Evolutionary conservation across 331 rosid genomes (phyloP).

Genomic region (Quercus phellos): DNA sequence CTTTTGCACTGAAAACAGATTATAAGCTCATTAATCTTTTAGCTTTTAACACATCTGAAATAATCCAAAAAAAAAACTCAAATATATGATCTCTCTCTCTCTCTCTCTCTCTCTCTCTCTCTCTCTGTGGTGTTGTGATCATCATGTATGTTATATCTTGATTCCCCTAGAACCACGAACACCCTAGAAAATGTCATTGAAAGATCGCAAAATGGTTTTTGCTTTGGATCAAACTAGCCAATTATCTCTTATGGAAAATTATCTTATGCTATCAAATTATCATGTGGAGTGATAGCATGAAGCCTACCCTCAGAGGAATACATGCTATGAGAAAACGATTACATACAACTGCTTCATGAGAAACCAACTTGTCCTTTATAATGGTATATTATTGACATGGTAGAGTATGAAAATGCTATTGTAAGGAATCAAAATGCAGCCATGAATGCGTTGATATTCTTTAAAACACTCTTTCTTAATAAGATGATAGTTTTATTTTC

Average conservation of each 20-base stretch:
- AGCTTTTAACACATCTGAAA: neutral
- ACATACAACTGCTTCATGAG: too few relatives aligned
- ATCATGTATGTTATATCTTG: neutral
- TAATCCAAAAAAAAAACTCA: too few relatives aligned
- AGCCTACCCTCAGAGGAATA: too few relatives aligned
- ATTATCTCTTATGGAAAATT: too few relatives aligned
- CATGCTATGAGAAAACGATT: too few relatives aligned
- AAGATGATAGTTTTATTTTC: neutral
- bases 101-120: slow-evolving; percentile 5
- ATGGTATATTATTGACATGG: neutral
- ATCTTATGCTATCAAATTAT: too few relatives aligned
- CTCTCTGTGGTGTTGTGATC: neutral
- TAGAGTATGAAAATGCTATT: neutral
- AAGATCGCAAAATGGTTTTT: too few relatives aligned
- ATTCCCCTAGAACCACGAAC: neutral
- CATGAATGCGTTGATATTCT: neutral
- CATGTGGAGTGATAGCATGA: too few relatives aligned
- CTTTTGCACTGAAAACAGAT: slow-evolving; percentile 43
- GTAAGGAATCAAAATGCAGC: neutral
- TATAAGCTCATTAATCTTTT: slow-evolving; percentile 12
- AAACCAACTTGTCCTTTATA: too few relatives aligned
- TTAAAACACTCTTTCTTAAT: too few relatives aligned
- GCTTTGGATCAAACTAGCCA: too few relatives aligned
- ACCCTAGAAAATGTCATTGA: neutral
- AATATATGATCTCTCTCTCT: neutral